Evolutionary conservation across 768 basidiomycete species (phyloP), one percentile per base, ranked within the genome.

Genomic region (Lactifluus piperatus): DNA sequence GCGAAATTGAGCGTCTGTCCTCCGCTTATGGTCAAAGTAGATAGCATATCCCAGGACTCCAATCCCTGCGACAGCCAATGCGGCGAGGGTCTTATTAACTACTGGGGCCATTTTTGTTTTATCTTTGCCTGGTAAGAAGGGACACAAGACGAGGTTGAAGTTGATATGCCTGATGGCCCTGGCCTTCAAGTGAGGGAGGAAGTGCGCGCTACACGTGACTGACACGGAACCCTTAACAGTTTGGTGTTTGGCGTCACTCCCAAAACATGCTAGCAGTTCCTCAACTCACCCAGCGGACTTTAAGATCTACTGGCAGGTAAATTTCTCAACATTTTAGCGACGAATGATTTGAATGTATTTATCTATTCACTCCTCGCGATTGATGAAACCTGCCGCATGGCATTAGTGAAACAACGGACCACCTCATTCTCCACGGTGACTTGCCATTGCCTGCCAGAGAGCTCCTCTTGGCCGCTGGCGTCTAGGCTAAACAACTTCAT

Each of bases 21-120:
- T 82, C 52, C 97, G 85, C 76, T 82, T 90, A 77, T 95, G 85
- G 78, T 99, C 97, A 68, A 97, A 99, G 74, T 93, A 97, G 54
- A 83, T 79, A 30, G 88, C 92, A 71, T 97, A 98, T 24, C 84
- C 91, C 36, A 88, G 78, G 45, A 81, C 79, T 22, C 84, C 78
- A 54, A 76, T 67, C 46, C 73, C 72, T 22, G 76, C 73, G 65
- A 75, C 70, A 37, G 76, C 72, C 64, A 80, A 58, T 53, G 73
- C 64, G 29, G 74, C 71, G 62, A 75, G 66, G n/a, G 75, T 66
- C 70, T 70, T 69, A 52, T 65, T 64, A 67, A 71, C 70, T 54
- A 45, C 29, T 24, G 44, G 54, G 18, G 49, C 60, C 54, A 61
- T 61, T 45, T 46, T n/a, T 46, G 20, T 50, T 44, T 20, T 26